Evolutionary conservation across 2,329 filamentous ascomycete species (phyloP).

Genomic region (Cercospora beticola): DNA sequence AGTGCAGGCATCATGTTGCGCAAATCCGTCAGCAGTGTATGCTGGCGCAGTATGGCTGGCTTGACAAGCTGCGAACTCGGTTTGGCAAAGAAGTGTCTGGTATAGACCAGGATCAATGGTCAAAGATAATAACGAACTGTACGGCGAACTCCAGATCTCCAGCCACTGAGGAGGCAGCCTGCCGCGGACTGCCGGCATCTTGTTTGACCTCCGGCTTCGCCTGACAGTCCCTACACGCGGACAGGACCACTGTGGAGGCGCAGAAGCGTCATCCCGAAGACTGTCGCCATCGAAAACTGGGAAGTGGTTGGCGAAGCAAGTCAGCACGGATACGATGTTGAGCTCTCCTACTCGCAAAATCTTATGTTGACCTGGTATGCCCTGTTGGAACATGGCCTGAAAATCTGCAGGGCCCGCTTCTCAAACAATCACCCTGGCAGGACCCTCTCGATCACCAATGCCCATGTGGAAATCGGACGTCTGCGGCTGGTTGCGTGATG

Average conservation of each 20-base stretch:
- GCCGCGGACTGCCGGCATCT: conserved; percentile 12
- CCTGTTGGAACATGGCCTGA: conserved; percentile 20
- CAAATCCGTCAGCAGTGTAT: not conserved
- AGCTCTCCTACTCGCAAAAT: conserved; percentile 15
- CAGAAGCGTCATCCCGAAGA: conserved; percentile 20
- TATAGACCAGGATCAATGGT: conserved; percentile 17
- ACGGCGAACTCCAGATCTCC: conserved; percentile 20
- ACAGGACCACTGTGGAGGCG: conserved; percentile 11
- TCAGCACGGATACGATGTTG: conserved; percentile 8
- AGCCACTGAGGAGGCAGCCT: conserved; percentile 14
- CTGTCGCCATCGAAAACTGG: conserved; percentile 22
- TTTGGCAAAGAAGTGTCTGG: conserved; percentile 13
- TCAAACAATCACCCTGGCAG: conserved; percentile 20
- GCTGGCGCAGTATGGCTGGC: not conserved
- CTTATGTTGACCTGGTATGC: conserved; percentile 15
- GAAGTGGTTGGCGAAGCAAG: conserved; percentile 20
- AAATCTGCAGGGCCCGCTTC: conserved; percentile 9
- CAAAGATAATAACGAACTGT: conserved; percentile 8
- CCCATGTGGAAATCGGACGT: conserved; percentile 20
- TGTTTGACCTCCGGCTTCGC: conserved; percentile 6
- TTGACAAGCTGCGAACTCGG: not conserved
- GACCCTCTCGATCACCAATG: conserved; percentile 23
- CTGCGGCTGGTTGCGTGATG: conserved; percentile 22
- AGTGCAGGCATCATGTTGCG: not conserved
- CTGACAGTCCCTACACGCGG: conserved; percentile 8